A percentile compares a stretch with the other conserved stretches of the same genome.
These are phyloP conservation scores for Rosa chinensis DNA, from an alignment of 306 rosid genomes.

Conservation along the genomic window DNA sequence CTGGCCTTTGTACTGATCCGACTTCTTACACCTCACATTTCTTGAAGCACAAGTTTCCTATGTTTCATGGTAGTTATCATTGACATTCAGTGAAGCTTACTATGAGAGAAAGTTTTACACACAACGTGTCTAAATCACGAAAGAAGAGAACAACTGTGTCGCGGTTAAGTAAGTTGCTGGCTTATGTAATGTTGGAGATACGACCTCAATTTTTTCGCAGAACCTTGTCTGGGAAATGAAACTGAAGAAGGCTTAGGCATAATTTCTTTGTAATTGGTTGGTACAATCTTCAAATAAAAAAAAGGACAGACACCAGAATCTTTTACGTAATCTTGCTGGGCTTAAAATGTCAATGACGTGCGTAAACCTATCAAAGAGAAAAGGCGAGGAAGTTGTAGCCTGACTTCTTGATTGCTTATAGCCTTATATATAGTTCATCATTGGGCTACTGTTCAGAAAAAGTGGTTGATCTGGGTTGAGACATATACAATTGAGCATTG, in stretches of 20 bases:
- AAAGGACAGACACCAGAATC: not conserved
- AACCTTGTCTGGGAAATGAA: not conserved
- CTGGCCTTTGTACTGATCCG: not conserved
- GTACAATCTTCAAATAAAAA: not conserved
- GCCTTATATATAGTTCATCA: not conserved
- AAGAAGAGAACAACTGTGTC: not conserved
- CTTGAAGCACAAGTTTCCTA: not conserved
- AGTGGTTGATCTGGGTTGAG: not conserved
- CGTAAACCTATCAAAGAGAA: not conserved
- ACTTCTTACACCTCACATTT: not conserved
- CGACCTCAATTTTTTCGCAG: not conserved
- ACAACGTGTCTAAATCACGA: not conserved
- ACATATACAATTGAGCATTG: not conserved
- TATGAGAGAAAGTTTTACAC: not conserved
- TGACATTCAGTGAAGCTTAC: not conserved
- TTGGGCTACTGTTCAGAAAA: not conserved
- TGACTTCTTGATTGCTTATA: not conserved
- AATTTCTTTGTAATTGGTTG: not conserved
- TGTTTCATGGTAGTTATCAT: not conserved
- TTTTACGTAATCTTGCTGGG: not conserved
- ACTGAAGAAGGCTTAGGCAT: not conserved
- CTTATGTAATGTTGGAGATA: not conserved
- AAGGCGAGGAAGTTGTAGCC: not conserved
- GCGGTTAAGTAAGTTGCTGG: not conserved
- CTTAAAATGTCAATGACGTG: not conserved